These are phyloP conservation scores for Luffa aegyptiaca DNA, from an alignment of 306 rosid species.

Conservation along the genomic window DNA sequence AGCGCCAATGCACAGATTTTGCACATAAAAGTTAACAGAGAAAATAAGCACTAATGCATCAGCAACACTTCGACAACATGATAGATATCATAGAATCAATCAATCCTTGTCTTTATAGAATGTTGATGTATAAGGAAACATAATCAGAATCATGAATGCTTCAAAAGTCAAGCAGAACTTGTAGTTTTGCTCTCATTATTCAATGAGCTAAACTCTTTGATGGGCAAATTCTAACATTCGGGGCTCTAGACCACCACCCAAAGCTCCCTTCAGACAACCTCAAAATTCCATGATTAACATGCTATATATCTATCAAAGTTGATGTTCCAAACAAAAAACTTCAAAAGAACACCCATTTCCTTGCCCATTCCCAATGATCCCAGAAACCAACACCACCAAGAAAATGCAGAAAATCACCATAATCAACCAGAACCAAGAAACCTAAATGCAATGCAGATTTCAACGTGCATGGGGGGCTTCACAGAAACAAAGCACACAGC, in stretches of 20 bases:
- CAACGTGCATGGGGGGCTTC: background rate
- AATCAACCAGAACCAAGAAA: background rate
- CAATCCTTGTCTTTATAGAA: background rate
- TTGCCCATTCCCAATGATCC: background rate
- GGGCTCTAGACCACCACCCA: background rate
- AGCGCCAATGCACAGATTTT: background rate
- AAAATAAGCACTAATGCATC: background rate
- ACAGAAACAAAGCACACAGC: background rate
- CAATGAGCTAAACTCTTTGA: background rate
- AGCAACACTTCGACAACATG: background rate
- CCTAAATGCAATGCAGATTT: background rate
- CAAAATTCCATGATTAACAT: slow-evolving; percentile 9
- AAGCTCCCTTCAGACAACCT: background rate
- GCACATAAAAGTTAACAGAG: background rate
- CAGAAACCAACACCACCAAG: background rate
- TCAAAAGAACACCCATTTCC: background rate
- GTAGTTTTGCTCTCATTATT: background rate
- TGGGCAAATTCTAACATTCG: background rate
- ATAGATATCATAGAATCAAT: background rate
- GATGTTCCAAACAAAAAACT: background rate
- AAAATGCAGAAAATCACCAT: background rate
- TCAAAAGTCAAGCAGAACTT: too few species aligned
- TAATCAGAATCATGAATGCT: background rate
- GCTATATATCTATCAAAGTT: background rate
- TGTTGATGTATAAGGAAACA: background rate